Base-by-base conservation (phyloP, 371 early-diverging fungal species). In the Apophysomyces ossiformis region DNA sequence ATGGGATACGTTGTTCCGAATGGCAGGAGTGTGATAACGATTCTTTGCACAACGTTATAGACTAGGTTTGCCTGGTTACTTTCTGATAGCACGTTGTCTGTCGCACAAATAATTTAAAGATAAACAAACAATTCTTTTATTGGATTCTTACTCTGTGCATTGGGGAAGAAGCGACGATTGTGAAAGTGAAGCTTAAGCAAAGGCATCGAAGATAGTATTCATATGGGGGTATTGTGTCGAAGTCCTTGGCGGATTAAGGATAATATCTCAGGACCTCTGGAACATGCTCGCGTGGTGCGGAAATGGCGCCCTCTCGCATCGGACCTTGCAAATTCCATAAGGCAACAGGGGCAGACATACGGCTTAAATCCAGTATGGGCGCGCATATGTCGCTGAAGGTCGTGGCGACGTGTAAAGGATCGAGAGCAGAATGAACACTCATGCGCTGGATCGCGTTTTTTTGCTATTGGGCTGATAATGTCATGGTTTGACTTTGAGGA, bases 301-400 rank as follows among this genome's bases (percentile, higher is more conserved):
- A 81, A 77, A 60, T 86, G 86, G 7, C 85, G 70, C 41, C 79
- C 72, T 15, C 85, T 66, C 7, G 87, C 87, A 73, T 87, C 87
- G 3, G 84, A 82, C 46, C 87, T 70, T 7, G 85, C 83, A 74
- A 87, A 87, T 0, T 77, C 73, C 70, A 83, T 81, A 41, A 72
- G 72, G 60, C 87, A 85, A 36, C 77, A 78, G 39, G 73, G 64
- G 46, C 87, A 87, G 11, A 73, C 58, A 65, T 80, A 85, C 1
- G 87, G 85, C 44, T 83, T 84, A 18, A 75, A 77, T 1, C 85
- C 85, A 1, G 87, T 84, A 37, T 87, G 87, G 1, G 82, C 77
- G n/a, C 85, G 78, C 50, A 74, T 78, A 65, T 87, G 87, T 7
- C 87, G 78, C 44, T 82, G 78, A 8, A 82, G 73, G 58, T 87